A percentile compares a stretch with the other conserved stretches of the same genome.
Evolutionary conservation across 2,329 filamentous ascomycete species (phyloP).

Genomic region (Biscogniauxia mediterranea): DNA sequence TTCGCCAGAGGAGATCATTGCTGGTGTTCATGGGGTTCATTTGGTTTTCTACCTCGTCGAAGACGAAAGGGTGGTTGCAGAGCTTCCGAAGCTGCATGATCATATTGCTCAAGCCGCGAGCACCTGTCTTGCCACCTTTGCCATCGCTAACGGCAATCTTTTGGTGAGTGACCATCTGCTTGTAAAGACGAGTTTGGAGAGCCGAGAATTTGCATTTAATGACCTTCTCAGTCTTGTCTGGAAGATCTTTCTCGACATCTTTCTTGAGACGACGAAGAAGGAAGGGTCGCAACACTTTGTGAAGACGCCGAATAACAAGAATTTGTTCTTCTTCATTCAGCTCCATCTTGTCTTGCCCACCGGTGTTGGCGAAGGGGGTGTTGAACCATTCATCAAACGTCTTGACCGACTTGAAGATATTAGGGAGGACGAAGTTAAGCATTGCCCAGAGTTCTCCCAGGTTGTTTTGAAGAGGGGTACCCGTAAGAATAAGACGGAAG

Average conservation of each 20-base stretch:
- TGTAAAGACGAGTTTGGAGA: constrained; percentile 89
- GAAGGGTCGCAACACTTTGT: constrained; percentile 97
- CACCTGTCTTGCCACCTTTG: constrained; percentile 90
- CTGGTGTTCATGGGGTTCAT: constrained; percentile 89
- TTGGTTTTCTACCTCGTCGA: constrained; percentile 95
- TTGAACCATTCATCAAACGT: constrained; percentile 99
- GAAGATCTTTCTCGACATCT: constrained; percentile 97
- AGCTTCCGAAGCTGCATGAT: constrained; percentile 99
- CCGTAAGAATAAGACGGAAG: constrained; percentile 94
- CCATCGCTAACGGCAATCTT: constrained; percentile 91
- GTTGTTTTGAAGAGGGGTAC: constrained; percentile 97
- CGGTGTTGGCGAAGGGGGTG: constrained; percentile 97
- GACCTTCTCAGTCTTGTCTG: constrained; percentile 98
- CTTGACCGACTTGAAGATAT: constrained; percentile 98
- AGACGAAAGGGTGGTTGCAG: constrained; percentile 98
- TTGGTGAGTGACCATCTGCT: constrained; percentile 95
- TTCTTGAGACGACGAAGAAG: constrained; percentile 97
- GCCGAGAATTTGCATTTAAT: constrained; percentile 99
- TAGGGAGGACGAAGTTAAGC: constrained; percentile 96
- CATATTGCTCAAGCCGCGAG: constrained; percentile 98
- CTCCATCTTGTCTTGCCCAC: constrained; percentile 98
- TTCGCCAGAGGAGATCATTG: constrained; percentile 94
- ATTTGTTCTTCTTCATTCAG: constrained; percentile 99
- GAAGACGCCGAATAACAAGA: constrained; percentile 94
- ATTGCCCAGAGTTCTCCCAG: constrained; percentile 94